Evolutionary conservation across 1,284 basidiomycete genomes (phyloP).

Genomic region (Cryptococcus amylolentus): DNA sequence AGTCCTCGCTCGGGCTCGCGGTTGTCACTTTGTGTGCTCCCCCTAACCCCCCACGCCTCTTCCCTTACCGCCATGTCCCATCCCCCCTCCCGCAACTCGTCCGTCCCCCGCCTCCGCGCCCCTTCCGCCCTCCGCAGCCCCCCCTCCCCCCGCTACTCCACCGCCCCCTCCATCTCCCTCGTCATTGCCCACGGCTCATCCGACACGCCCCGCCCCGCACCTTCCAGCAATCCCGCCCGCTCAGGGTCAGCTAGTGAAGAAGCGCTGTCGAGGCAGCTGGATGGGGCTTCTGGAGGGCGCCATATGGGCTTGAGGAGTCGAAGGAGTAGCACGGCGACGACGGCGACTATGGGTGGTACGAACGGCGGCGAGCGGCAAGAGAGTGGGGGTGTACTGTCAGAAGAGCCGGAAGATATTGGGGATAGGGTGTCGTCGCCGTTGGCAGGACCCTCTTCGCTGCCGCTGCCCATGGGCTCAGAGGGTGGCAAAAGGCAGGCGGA

Average conservation of each 20-base stretch:
- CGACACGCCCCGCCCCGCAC: background rate
- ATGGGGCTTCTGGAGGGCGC: slow-evolving; percentile 38
- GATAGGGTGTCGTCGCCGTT: slow-evolving; percentile 1
- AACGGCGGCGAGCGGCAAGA: slow-evolving; percentile 13
- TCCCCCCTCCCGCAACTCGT: slow-evolving; percentile 12
- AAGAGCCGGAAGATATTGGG: background rate
- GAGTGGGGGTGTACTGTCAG: slow-evolving; percentile 18
- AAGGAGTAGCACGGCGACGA: slow-evolving; percentile 31
- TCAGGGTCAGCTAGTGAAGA: slow-evolving; percentile 25
- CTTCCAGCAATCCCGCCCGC: slow-evolving; percentile 6
- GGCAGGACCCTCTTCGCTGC: slow-evolving; percentile 19
- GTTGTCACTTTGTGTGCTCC: too few species aligned
- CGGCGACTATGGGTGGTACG: slow-evolving; percentile 16
- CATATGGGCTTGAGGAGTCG: slow-evolving; percentile 42
- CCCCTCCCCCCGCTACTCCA: slow-evolving; percentile 15
- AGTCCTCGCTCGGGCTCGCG: too few species aligned
- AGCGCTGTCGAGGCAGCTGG: slow-evolving; percentile 35
- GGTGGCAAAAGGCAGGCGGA: background rate
- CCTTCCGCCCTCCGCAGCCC: slow-evolving; percentile 17
- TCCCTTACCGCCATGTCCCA: too few species aligned
- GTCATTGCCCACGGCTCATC: slow-evolving; percentile 30
- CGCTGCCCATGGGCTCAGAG: background rate
- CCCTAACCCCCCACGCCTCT: too few species aligned
- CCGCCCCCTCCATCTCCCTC: slow-evolving; percentile 33
- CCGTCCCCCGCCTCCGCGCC: slow-evolving; percentile 5